Conservation (phyloP, 345 rosid species). For the Excoecaria agallocha region DNA sequence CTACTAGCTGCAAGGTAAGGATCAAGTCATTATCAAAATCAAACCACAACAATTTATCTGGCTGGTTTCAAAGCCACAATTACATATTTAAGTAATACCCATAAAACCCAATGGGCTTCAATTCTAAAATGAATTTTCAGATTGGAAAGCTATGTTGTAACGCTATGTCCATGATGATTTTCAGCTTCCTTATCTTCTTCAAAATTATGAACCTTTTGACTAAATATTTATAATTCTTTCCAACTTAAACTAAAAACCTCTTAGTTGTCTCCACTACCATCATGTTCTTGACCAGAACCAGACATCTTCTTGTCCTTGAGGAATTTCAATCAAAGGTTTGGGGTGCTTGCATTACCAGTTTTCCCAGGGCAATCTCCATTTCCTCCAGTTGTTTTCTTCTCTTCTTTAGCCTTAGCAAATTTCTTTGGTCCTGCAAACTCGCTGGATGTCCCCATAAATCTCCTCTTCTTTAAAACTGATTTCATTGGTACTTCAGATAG, state of each 20-base stretch:
- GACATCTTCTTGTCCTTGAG: conserved; percentile 41
- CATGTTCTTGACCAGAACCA: background rate
- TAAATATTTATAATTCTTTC: background rate
- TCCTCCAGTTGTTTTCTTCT: conserved; percentile 36
- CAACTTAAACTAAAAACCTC: conserved; percentile 4
- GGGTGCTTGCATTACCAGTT: conserved; percentile 24
- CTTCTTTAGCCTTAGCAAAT: conserved; percentile 54
- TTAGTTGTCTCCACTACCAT: conserved; percentile 11
- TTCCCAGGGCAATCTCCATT: conserved; percentile 13
- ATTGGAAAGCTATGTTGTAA: background rate
- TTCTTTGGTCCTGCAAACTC: conserved; percentile 52
- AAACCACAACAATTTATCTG: background rate
- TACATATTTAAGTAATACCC: background rate
- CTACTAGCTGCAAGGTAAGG: no score
- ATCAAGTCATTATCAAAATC: no score
- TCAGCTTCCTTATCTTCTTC: background rate
- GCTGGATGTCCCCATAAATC: conserved; percentile 20
- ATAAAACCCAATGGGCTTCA: background rate
- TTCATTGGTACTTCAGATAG: conserved; percentile 29
- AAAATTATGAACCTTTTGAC: background rate
- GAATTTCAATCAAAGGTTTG: conserved; percentile 54
- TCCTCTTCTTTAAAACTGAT: conserved; percentile 28
- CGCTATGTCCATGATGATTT: background rate
- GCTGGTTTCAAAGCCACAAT: background rate
- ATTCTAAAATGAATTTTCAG: background rate